Conservation (phyloP, 176 grass and related monocot species). For the Triticum monococcum region DNA sequence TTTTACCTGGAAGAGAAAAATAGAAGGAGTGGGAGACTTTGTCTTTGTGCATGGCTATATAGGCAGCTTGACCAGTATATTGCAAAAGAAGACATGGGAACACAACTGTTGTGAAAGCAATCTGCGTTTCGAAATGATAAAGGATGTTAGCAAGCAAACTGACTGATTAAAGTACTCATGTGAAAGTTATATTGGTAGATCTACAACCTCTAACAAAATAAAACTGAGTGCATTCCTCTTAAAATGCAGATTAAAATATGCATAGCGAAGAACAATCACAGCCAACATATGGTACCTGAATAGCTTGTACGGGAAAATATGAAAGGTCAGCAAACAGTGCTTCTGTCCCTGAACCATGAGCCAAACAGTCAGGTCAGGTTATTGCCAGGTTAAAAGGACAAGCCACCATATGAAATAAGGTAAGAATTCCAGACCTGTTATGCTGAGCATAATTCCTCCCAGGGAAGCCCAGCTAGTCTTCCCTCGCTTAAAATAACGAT, state of each 20-base stretch:
- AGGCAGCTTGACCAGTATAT: constrained; percentile 91
- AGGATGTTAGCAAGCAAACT: neutral
- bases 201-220: neutral
- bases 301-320: constrained; percentile 74
- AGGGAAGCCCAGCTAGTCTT: constrained; percentile 69
- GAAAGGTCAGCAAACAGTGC: constrained; percentile 89
- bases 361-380: neutral
- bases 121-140: constrained; percentile 38
- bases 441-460: constrained; percentile 91
- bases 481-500: constrained; percentile 58
- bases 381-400: neutral
- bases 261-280: neutral
- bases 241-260: neutral
- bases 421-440: constrained; percentile 55
- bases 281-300: constrained; percentile 55
- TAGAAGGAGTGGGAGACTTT: constrained; percentile 56
- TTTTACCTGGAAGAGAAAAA: constrained; percentile 67
- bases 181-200: neutral
- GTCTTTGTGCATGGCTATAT: constrained; percentile 40
- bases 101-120: constrained; percentile 75
- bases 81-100: constrained; percentile 89
- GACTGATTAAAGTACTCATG: neutral
- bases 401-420: neutral
- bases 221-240: neutral
- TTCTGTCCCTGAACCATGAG: constrained; percentile 69